A percentile compares a stretch with the other conserved stretches of the same genome.
phyloP scores from a whole-genome alignment of 2,329 filamentous ascomycete genomes.

The Aspergillus pseudoterreus region DNA sequence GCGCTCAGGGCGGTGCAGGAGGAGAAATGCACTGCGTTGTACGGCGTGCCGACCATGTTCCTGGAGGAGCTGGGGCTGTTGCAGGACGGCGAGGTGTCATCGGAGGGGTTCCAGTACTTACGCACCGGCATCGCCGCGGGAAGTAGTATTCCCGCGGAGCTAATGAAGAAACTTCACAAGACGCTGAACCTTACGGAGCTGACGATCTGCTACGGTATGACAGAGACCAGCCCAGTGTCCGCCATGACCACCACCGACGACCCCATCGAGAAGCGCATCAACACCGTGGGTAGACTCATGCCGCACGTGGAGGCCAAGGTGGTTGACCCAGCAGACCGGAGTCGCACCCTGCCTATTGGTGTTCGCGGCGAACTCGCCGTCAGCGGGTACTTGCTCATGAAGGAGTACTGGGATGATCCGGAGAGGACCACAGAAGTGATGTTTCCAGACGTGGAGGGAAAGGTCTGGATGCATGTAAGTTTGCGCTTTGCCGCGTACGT shows the following conservation, averaged over 20 bases:
- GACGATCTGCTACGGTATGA: constrained; percentile 97
- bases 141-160: constrained; percentile 72
- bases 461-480: constrained; percentile 72
- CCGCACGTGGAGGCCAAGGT: constrained; percentile 80
- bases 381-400: constrained; percentile 83
- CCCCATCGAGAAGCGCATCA: constrained; percentile 67
- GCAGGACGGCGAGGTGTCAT: constrained; percentile 45
- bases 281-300: constrained; percentile 74
- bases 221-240: constrained; percentile 69
- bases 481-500: background rate
- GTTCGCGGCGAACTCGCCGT: constrained; percentile 77
- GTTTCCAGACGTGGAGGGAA: constrained; percentile 52
- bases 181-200: constrained; percentile 74
- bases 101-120: constrained; percentile 60
- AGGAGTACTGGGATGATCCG: constrained; percentile 80
- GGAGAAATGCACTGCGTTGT: constrained; percentile 65
- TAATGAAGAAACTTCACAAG: constrained; percentile 65
- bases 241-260: constrained; percentile 80
- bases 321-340: constrained; percentile 64
- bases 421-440: constrained; percentile 66
- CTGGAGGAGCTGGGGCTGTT: constrained; percentile 80
- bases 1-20: constrained; percentile 63
- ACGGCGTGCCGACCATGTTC: constrained; percentile 95
- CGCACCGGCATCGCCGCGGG: constrained; percentile 91
- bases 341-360: constrained; percentile 58